Evolutionary conservation across 192 early-diverging fungal genomes (phyloP), one percentile per base, ranked within the genome.

Genomic region (Dissophora globulifera): DNA sequence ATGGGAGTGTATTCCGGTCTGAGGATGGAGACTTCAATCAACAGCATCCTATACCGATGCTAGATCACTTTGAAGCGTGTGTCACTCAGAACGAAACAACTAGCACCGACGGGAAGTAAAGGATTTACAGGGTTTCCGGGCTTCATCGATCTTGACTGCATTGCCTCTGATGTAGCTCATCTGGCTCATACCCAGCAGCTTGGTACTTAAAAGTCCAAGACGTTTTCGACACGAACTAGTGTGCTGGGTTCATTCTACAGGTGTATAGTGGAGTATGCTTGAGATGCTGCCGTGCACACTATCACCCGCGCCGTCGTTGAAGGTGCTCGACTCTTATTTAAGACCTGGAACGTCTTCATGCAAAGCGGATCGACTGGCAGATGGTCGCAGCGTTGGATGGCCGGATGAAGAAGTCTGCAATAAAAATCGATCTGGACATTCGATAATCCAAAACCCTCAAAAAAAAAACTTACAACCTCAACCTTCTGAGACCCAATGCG

Each of bases 81-180:
- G 85, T 97, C 97, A 81, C 98, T 96, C 60, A 99, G 81, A 26
- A 98, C 96, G 35, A 38, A 13, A 38, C 35, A 38, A 13, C n/a
- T 38, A 13, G 6, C 35, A 38, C 7, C 35, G 13, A 38, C 6
- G 35, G 35, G 7, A 38, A 13, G 35, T 38, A 6, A 38, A 38
- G 13, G 7, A 13, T 38, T 38, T 9, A 38, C 13, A 25, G n/a
- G 17, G 96, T 62, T 92, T 83, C 68, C 90, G 86, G 19, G 94
- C 95, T 83, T 99, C 96, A 62, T 95, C 94, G 76, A 99, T 91
- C 46, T 86, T 84, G 8, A 80, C 86, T 16, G 85, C 83, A 23
- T 92, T 89, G 17, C 96, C 97, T 66, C 89, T 90, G 15, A 97
- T 94, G 55, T 97, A 88, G 20, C 95, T 99, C 94, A 97, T 97